These are phyloP conservation scores for Calycina herbarum DNA, from an alignment of 2,329 filamentous ascomycete species.

Conservation along the genomic window DNA sequence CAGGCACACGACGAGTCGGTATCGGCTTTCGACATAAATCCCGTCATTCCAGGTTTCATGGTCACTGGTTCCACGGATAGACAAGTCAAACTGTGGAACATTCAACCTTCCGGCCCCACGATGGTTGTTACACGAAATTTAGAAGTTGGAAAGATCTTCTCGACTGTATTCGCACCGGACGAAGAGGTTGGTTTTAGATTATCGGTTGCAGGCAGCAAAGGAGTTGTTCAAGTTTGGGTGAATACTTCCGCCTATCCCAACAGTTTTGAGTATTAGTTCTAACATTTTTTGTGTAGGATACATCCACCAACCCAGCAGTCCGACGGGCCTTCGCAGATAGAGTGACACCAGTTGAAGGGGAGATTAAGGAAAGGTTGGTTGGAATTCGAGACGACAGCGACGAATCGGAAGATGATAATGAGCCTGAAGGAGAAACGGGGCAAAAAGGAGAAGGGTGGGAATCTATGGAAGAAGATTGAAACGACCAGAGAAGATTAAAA, in stretches of 20 bases:
- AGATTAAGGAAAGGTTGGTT: slow-evolving; percentile 74
- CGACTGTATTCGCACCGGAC: slow-evolving; percentile 86
- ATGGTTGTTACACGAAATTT: slow-evolving; percentile 91
- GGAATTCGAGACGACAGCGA: slow-evolving; percentile 69
- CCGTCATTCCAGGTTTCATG: slow-evolving; percentile 85
- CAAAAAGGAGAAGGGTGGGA: slow-evolving; percentile 43
- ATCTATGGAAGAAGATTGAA: slow-evolving; percentile 59
- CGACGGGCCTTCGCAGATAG: slow-evolving; percentile 78
- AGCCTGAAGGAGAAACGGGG: slow-evolving; percentile 50
- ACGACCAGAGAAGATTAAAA: slow-evolving; percentile 6
- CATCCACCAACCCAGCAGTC: slow-evolving; percentile 82
- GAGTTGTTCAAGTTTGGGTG: slow-evolving; percentile 91
- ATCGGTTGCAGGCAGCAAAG: slow-evolving; percentile 92
- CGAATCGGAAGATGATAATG: slow-evolving; percentile 59
- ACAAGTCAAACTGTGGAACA: slow-evolving; percentile 96
- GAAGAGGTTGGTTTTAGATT: slow-evolving; percentile 87
- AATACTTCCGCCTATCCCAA: slow-evolving; percentile 31
- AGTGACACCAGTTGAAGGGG: slow-evolving; percentile 59
- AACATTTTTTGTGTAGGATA: slow-evolving; percentile 30
- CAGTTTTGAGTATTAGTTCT: background rate
- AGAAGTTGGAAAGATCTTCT: slow-evolving; percentile 93
- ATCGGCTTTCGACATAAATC: slow-evolving; percentile 90
- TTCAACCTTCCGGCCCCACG: slow-evolving; percentile 74
- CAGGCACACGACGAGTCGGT: slow-evolving; percentile 94
- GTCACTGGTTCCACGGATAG: slow-evolving; percentile 93